Base-by-base conservation (phyloP, 1,284 basidiomycete species). In the Tilletia setariae region DNA sequence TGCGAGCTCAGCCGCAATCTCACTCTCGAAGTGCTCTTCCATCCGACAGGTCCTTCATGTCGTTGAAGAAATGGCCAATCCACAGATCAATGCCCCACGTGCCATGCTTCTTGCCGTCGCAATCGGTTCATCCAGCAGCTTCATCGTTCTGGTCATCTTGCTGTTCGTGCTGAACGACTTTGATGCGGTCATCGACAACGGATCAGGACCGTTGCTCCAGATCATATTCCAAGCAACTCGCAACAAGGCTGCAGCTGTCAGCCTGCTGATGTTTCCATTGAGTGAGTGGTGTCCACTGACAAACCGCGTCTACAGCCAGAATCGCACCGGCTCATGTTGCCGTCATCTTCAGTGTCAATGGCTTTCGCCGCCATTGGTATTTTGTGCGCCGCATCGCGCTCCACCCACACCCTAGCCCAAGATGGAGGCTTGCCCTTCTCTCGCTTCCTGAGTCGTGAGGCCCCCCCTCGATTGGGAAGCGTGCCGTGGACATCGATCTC, bases 331-430 rank as follows among this genome's bases (percentile, higher is more conserved):
- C 16, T 21, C 8, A 35, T 11, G 1, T 30, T 59, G 53, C 28
- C 15, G 56, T 19, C 56, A 30, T 35, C 9, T 2, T 23, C 56
- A 61, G 32, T 66, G 8, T 79, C 77, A 21, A 85, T 85, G 84
- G 79, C 77, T 21, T 81, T 82, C 21, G 75, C 79, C 7, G 75
- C 72, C 0, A 70, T 71, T 1, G 73, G 70, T 0, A 64, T 77
- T 19, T 64, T 76, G 2, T 71, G 88, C 63, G 88, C 88, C 1
- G 86, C 88, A 13, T 89, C 88, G 1, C 86, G 90, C 21, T 88
- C 89, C 76, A 88, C 87, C 1, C 89, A 88, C 84, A 87, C 88
- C 44, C 90, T 91, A 72, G 89, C 90, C 0, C 85, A 89, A 0
- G 90, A 91, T 82, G 84, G 85, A 66, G 89, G 88, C 8, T 85